Evolutionary conservation across 805 yeast species (phyloP).

Genomic region (Lachancea cidri): DNA sequence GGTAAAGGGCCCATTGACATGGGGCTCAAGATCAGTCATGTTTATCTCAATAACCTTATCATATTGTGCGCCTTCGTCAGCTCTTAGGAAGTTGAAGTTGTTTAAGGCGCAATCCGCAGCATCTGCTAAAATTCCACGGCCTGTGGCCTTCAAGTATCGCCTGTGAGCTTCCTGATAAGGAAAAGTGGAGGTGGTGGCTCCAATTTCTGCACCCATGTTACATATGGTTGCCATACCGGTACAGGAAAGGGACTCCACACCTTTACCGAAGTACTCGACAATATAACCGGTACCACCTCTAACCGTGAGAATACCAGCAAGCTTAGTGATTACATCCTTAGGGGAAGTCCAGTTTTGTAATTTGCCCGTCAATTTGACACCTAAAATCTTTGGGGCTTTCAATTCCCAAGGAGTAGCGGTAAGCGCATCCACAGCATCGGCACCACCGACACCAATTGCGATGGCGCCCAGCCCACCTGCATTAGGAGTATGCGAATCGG

Average conservation of each 20-base stretch:
- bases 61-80: slow-evolving; percentile 86
- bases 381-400: slow-evolving; percentile 92
- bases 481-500: slow-evolving; percentile 98
- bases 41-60: slow-evolving; percentile 90
- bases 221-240: slow-evolving; percentile 99
- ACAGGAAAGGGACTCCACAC: slow-evolving; percentile 82
- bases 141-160: slow-evolving; percentile 77
- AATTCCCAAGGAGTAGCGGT: slow-evolving; percentile 98
- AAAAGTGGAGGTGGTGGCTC: slow-evolving; percentile 97
- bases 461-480: slow-evolving; percentile 99
- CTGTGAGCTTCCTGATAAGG: slow-evolving; percentile 83
- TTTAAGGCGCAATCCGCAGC: slow-evolving; percentile 61
- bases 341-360: slow-evolving; percentile 95
- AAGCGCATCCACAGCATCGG: slow-evolving; percentile 97
- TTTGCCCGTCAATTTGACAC: slow-evolving; percentile 87
- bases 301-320: slow-evolving; percentile 91
- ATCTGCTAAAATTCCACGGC: slow-evolving; percentile 75
- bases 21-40: slow-evolving; percentile 84
- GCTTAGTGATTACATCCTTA: slow-evolving; percentile 88
- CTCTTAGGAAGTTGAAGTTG: slow-evolving; percentile 59
- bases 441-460: slow-evolving; percentile 99
- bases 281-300: slow-evolving; percentile 98
- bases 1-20: slow-evolving; percentile 96
- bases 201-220: slow-evolving; percentile 99
- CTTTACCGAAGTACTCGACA: slow-evolving; percentile 95